phyloP scores from a whole-genome alignment of 1,284 basidiomycete genomes.

The Fomitiporia mediterranea region DNA sequence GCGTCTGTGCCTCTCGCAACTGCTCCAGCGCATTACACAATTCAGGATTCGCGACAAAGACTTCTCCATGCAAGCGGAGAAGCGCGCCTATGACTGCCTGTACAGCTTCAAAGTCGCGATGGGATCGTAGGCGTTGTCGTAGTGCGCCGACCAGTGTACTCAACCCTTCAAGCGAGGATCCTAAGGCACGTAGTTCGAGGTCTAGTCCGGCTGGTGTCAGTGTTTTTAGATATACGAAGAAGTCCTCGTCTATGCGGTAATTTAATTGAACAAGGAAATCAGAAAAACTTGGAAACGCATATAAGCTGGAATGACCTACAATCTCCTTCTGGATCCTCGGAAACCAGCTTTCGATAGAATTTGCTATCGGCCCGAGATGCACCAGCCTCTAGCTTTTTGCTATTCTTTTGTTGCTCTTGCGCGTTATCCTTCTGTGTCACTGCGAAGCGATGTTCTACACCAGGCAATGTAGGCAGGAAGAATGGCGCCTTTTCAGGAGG shows the following conservation, averaged over 20 bases:
- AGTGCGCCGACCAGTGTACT: conserved; percentile 73
- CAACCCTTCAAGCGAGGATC: conserved; percentile 58
- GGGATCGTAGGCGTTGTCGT: conserved; percentile 66
- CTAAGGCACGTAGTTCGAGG: conserved; percentile 79
- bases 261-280: not conserved
- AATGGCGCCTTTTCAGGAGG: conserved; percentile 95
- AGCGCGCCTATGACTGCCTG: conserved; percentile 87
- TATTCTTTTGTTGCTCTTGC: conserved; percentile 40
- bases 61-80: conserved; percentile 80
- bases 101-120: conserved; percentile 92
- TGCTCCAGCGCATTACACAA: conserved; percentile 51
- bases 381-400: conserved; percentile 52
- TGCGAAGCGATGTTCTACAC: conserved; percentile 77
- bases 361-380: conserved; percentile 63
- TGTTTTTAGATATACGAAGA: conserved; percentile 85
- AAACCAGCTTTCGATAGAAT: conserved; percentile 63
- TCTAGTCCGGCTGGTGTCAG: conserved; percentile 90
- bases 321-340: conserved; percentile 53
- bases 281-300: not conserved
- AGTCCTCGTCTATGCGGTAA: conserved; percentile 76
- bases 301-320: conserved; percentile 48
- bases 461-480: conserved; percentile 89
- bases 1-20: conserved; percentile 59
- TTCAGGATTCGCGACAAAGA: conserved; percentile 67
- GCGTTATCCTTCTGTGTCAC: conserved; percentile 36